Percentiles rank a stretch among this genome's conserved stretches.
Conservation (phyloP, 768 basidiomycete genomes). For the Agaricus blazei region DNA sequence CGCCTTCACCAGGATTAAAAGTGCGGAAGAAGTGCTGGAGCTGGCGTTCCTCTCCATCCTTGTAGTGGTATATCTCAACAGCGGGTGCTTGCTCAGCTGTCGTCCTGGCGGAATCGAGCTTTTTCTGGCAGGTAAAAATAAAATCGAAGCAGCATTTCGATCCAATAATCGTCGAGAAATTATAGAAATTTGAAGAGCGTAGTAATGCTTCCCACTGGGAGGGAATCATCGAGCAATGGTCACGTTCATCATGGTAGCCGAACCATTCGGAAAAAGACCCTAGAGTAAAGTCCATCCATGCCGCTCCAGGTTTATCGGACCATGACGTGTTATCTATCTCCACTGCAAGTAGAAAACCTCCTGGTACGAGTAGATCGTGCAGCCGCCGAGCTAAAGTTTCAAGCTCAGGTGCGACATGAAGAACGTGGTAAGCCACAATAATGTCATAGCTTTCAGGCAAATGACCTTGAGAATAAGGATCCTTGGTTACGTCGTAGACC, state of each 20-base stretch:
- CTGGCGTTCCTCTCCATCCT: constrained; percentile 14
- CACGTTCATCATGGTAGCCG: neutral
- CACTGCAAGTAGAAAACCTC: neutral
- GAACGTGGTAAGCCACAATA: constrained; percentile 2
- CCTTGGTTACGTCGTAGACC: neutral
- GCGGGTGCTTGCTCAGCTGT: neutral
- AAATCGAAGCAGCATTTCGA: constrained; percentile 10
- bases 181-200: neutral
- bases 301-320: neutral
- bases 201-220: neutral
- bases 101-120: too few relatives aligned
- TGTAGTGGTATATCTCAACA: constrained; percentile 7
- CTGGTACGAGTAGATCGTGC: neutral
- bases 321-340: neutral
- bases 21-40: constrained; percentile 11
- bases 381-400: neutral
- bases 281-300: constrained; percentile 1
- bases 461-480: neutral
- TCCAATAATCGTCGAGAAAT: neutral
- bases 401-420: neutral
- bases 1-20: neutral
- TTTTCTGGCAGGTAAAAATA: constrained; percentile 11
- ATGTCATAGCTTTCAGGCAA: neutral
- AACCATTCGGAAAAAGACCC: constrained; percentile 3
- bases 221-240: neutral